Evolutionary conservation across 2,329 filamentous ascomycete genomes (phyloP), one percentile per base, ranked within the genome.

Genomic region (Cladosporium sp.): DNA sequence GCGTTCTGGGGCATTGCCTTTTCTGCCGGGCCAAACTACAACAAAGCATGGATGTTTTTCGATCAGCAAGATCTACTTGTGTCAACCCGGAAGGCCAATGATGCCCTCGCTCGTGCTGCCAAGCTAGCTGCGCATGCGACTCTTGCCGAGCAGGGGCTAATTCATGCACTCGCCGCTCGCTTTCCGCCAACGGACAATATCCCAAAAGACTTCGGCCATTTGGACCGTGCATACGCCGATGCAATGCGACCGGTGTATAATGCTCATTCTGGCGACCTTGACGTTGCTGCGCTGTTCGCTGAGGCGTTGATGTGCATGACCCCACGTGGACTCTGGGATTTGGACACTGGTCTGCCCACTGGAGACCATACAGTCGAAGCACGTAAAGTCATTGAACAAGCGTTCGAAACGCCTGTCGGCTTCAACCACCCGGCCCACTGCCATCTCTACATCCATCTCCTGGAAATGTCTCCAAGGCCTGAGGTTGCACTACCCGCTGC

Each of bases 21-120:
- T 73, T 81, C 88, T 1, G 78, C 91, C 0, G 91, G 91, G 0
- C 91, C 91, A 3, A 93, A 94, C 72, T 89, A 91, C 76, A 91
- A 93, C 79, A 92, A 93, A 72, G 87, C 90, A 0, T 93, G 91
- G 91, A 84, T 86, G 28, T 82, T 86, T 26, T 92, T 93, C 68
- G 89, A 90, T 62, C 76, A 93, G 74, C 76, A 78, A 63, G 88
- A 86, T 1, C 81, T 93, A 11, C 82, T 91, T 43, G 73, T 84
- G 2, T 25, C 48, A 16, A 26, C 23, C 10, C 23, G 48, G 4
- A 53, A 53, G 25, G 48, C 21, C 23, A 25, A 26, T 8, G 11
- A 16, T 5, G 21, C 21, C 11, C 10, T 53, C 2, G 48, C 21
- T 28, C 48, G 48, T 28, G 48, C 48, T 14, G 14, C 21, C 14